These are phyloP conservation scores for Psidium guajava DNA, from an alignment of 345 rosid genomes.

Conservation along the genomic window DNA sequence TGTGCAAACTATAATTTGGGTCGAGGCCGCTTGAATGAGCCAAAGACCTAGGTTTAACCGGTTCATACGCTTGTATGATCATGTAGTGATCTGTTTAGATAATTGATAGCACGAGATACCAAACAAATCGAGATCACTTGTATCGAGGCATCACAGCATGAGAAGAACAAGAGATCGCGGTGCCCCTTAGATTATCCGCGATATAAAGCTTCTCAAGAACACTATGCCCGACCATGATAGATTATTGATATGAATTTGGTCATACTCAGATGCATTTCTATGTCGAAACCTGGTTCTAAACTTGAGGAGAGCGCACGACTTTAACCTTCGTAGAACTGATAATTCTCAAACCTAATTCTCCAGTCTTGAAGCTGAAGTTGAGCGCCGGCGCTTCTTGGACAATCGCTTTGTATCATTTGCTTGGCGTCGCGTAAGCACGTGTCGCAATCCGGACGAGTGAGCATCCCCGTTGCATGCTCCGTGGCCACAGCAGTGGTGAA, in stretches of 20 bases:
- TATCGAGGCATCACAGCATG: not conserved
- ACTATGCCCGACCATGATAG: not conserved
- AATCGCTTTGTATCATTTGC: not conserved
- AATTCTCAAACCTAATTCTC: not conserved
- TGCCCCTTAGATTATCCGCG: not conserved
- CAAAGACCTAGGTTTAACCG: too few species aligned
- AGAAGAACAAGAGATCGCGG: not conserved
- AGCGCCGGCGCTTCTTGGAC: not conserved
- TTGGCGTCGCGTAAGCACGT: not conserved
- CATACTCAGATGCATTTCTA: not conserved
- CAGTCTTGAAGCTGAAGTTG: not conserved
- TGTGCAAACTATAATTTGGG: too few species aligned
- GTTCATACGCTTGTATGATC: too few species aligned
- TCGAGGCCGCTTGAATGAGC: too few species aligned
- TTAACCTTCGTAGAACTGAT: not conserved
- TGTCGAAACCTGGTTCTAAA: not conserved
- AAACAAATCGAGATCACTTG: not conserved
- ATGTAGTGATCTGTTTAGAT: not conserved
- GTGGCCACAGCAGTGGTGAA: too few species aligned
- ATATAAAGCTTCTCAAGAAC: not conserved
- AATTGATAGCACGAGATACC: not conserved
- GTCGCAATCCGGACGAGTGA: too few species aligned
- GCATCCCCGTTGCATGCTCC: too few species aligned
- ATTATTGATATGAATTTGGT: not conserved
- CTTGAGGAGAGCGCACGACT: not conserved